A percentile compares a stretch with the other conserved stretches of the same genome.
These are phyloP conservation scores for Metschnikowia continentalis DNA, from an alignment of 805 yeast species.

Conservation along the genomic window DNA sequence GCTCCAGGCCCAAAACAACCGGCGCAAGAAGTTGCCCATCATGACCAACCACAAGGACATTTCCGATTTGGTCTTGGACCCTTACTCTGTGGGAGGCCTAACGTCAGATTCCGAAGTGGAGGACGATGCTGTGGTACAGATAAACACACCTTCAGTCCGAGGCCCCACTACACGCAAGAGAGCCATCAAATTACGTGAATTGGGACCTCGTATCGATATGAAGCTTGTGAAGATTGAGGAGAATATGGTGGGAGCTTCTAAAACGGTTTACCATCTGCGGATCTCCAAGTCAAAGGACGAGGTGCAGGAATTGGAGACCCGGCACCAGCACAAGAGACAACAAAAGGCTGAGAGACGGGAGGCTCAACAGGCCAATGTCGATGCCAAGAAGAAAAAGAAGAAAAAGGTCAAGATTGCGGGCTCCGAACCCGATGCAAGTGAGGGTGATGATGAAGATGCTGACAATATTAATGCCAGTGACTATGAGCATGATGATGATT, in stretches of 20 bases:
- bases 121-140: constrained; percentile 78
- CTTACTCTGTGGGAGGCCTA: constrained; percentile 72
- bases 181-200: constrained; percentile 87
- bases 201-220: constrained; percentile 86
- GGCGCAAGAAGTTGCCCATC: constrained; percentile 66
- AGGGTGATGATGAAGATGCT: constrained; percentile 8
- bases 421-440: neutral
- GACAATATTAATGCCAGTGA: constrained; percentile 19
- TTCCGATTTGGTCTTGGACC: constrained; percentile 78
- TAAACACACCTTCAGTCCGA: constrained; percentile 22
- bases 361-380: constrained; percentile 75
- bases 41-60: constrained; percentile 66
- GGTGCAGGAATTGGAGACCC: constrained; percentile 55
- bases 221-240: constrained; percentile 84
- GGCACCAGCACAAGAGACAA: constrained; percentile 57
- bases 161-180: constrained; percentile 48
- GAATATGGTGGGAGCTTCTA: constrained; percentile 77
- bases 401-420: constrained; percentile 53
- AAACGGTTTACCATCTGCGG: constrained; percentile 76
- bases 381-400: constrained; percentile 65
- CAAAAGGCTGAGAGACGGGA: constrained; percentile 69
- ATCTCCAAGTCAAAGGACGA: constrained; percentile 63
- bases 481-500: constrained; percentile 50
- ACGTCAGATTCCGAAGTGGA: constrained; percentile 94
- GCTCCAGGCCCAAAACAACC: constrained; percentile 55